A percentile compares a stretch with the other conserved stretches of the same genome.
Conservation (phyloP, 345 rosid genomes). For the Bruguiera parviflora region DNA sequence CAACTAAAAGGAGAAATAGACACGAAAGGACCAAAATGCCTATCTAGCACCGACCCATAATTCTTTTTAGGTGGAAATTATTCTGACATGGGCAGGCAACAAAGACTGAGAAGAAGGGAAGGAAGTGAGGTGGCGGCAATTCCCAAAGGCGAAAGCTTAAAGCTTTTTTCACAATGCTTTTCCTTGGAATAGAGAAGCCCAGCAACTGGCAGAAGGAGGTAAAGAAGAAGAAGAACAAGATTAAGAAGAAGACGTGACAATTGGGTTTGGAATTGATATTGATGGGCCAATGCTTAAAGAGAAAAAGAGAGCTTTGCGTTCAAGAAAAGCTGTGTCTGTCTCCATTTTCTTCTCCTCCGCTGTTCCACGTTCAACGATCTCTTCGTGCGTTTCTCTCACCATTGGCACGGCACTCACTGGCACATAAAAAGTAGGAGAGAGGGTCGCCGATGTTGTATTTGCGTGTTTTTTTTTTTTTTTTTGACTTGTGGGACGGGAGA, state of each 20-base stretch:
- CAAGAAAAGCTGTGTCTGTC: slow-evolving; percentile 24
- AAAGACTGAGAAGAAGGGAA: slow-evolving; percentile 29
- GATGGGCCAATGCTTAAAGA: slow-evolving; percentile 33
- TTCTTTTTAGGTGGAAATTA: slow-evolving; percentile 17
- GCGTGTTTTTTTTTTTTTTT: too few species aligned
- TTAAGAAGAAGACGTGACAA: slow-evolving; percentile 39
- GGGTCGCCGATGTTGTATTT: too few species aligned
- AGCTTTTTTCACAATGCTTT: slow-evolving; percentile 17
- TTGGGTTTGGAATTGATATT: slow-evolving; percentile 23
- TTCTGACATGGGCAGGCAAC: slow-evolving; percentile 33
- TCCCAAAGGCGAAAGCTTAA: slow-evolving; percentile 21
- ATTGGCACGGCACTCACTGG: too few species aligned
- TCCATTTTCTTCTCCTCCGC: slow-evolving; percentile 8
- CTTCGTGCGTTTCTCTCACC: too few species aligned
- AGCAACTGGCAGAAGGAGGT: slow-evolving; percentile 1
- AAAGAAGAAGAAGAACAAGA: slow-evolving; percentile 3
- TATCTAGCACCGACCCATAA: slow-evolving; percentile 52
- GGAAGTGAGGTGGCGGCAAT: slow-evolving; percentile 7
- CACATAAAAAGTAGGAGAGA: too few species aligned
- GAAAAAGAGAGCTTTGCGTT: slow-evolving; percentile 21
- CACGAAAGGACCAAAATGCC: slow-evolving; percentile 16
- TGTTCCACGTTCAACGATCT: slow-evolving; percentile 21
- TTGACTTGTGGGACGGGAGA: too few species aligned
- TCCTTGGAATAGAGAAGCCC: neutral
- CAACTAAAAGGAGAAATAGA: slow-evolving; percentile 22